phyloP scores from a whole-genome alignment of 2,329 filamentous ascomycete species.

The Paraphaeosphaeria sporulosa region DNA sequence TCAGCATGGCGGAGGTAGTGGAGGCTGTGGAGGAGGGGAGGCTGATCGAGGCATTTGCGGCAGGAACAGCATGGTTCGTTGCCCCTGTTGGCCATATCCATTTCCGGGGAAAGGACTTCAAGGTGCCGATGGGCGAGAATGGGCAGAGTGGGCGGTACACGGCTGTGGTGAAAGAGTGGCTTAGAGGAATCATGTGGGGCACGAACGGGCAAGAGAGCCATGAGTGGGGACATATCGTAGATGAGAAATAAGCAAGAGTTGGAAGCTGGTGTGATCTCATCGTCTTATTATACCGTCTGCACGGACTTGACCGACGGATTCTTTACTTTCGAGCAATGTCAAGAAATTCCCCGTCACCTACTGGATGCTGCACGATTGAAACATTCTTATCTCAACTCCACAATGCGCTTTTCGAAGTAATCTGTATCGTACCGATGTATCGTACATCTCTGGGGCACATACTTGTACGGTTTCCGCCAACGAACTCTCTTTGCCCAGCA shows the following conservation, averaged over 20 bases:
- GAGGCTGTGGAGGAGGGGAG: conserved; percentile 77
- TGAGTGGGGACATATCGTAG: conserved; percentile 57
- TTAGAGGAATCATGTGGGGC: conserved; percentile 60
- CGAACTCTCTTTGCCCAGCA: no score
- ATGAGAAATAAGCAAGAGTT: conserved; percentile 18
- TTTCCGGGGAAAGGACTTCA: conserved; percentile 54
- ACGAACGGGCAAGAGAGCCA: conserved; percentile 51
- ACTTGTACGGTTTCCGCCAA: no score
- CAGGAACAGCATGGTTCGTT: conserved; percentile 76
- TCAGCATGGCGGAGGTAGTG: conserved; percentile 80
- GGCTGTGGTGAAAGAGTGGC: conserved; percentile 53
- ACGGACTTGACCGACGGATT: no score
- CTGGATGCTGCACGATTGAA: no score
- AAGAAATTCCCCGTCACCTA: no score
- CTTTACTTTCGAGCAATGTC: no score
- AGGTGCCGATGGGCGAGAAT: conserved; percentile 49
- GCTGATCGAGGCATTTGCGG: conserved; percentile 83
- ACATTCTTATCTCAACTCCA: no score
- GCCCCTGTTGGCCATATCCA: conserved; percentile 56
- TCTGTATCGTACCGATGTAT: no score
- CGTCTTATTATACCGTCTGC: no score
- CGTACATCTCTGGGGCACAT: no score
- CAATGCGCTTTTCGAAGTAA: no score
- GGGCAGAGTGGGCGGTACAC: conserved; percentile 55
- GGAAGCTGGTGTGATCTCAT: not conserved